Evolutionary conservation across 148 eudicot genomes (phyloP).

Genomic region (Camellia lanceoleosa): DNA sequence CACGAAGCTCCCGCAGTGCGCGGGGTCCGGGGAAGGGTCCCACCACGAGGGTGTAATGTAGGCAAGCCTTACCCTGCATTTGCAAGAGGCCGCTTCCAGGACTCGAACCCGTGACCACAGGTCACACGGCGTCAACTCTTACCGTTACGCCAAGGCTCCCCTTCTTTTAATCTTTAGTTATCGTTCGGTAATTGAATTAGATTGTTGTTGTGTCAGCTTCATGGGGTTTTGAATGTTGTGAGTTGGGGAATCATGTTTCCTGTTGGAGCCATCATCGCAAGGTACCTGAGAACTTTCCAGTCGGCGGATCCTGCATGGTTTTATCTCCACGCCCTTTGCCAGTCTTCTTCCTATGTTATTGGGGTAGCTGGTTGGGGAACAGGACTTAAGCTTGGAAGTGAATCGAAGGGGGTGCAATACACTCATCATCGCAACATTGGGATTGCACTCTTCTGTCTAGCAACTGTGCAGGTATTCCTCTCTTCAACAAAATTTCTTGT

Average conservation of each 20-base stretch:
- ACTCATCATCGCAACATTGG: conserved; percentile 70
- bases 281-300: conserved; percentile 64
- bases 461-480: conserved; percentile 81
- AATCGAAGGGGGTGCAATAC: conserved; percentile 58
- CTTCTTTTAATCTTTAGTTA: too few species aligned
- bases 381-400: conserved; percentile 82
- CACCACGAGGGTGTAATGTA: too few species aligned
- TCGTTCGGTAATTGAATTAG: not conserved
- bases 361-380: conserved; percentile 98
- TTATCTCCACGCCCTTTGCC: conserved; percentile 73
- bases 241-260: conserved; percentile 97
- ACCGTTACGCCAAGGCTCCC: too few species aligned
- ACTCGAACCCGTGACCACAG: too few species aligned
- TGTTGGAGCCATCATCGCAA: conserved; percentile 63
- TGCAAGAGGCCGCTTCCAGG: too few species aligned
- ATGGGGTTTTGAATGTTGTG: conserved; percentile 80
- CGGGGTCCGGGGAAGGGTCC: too few species aligned
- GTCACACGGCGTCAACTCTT: too few species aligned
- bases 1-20: too few species aligned
- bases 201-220: conserved; percentile 50
- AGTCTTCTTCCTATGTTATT: conserved; percentile 66
- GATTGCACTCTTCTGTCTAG: conserved; percentile 74
- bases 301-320: conserved; percentile 94
- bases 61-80: too few species aligned
- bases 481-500: not conserved